Evolutionary conservation across 1,284 basidiomycete species (phyloP).

Genomic region (Moesziomyces sp.): DNA sequence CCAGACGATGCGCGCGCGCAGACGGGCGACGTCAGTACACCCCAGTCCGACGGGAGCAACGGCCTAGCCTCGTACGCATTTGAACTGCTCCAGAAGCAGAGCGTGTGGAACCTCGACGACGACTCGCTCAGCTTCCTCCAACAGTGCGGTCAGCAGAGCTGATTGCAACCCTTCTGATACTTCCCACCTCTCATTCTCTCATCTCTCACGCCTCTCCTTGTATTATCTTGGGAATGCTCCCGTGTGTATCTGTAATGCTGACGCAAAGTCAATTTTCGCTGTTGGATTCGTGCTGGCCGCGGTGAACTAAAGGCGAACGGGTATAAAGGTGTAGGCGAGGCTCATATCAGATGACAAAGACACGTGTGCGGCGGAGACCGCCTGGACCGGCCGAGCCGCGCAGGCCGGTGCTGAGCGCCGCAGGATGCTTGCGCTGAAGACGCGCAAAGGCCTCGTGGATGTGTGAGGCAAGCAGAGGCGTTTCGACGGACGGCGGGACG

Average conservation of each 20-base stretch:
- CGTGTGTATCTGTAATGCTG: background rate
- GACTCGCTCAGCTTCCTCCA: conserved; percentile 38
- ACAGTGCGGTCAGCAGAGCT: conserved; percentile 12
- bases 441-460: conserved; percentile 64
- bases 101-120: conserved; percentile 43
- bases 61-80: conserved; percentile 39
- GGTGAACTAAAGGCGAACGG: background rate
- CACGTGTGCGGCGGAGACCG: conserved; percentile 57
- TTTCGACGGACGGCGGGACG: conserved; percentile 41
- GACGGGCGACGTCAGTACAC: conserved; percentile 3
- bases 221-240: background rate
- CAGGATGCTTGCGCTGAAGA: conserved; percentile 51
- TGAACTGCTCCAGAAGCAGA: conserved; percentile 46
- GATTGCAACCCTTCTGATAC: background rate
- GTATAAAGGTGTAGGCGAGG: background rate
- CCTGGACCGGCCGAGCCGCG: conserved; percentile 52
- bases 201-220: background rate
- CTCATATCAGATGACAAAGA: conserved; percentile 53
- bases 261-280: background rate
- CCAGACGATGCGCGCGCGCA: background rate
- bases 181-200: background rate
- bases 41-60: conserved; percentile 31
- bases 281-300: background rate
- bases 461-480: conserved; percentile 56
- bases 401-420: conserved; percentile 42